Percentiles rank a stretch among this genome's conserved stretches.
phyloP scores from a whole-genome alignment of 2,329 filamentous ascomycete species.

The Triangularia verruculosa region DNA sequence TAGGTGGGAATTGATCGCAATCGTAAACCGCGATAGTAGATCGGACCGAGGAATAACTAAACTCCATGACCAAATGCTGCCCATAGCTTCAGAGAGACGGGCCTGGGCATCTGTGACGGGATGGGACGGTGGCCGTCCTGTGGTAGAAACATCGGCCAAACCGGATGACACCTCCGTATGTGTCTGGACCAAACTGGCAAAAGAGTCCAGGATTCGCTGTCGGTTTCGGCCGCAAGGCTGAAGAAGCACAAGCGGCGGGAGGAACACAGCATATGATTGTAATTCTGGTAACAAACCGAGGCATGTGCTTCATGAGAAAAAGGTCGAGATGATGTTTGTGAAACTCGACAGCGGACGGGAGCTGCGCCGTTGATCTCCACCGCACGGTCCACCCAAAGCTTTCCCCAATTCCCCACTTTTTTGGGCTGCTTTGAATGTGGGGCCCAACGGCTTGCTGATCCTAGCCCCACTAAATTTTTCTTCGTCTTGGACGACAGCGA shows the following conservation, averaged over 20 bases:
- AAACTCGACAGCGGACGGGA: background rate
- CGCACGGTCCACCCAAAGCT: background rate
- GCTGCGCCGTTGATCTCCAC: background rate
- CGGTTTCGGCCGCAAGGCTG: background rate
- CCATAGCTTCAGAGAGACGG: background rate
- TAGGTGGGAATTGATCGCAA: background rate
- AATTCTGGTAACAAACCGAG: background rate
- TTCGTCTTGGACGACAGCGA: slow-evolving; percentile 4
- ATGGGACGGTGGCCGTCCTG: background rate
- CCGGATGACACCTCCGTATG: background rate
- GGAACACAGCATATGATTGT: background rate
- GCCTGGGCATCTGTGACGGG: background rate
- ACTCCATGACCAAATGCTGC: background rate
- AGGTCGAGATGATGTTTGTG: background rate
- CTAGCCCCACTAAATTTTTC: slow-evolving; percentile 22
- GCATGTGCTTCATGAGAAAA: background rate
- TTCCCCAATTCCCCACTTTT: background rate
- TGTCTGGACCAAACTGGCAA: background rate
- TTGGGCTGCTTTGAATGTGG: background rate
- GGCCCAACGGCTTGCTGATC: background rate
- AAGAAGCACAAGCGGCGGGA: background rate
- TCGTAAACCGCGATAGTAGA: background rate
- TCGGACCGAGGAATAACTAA: background rate
- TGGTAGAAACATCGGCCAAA: background rate
- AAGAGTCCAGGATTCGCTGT: background rate